A percentile compares a stretch with the other conserved stretches of the same genome.
Conservation (phyloP, 129 eudicot species). For the Centaurea solstitialis region DNA sequence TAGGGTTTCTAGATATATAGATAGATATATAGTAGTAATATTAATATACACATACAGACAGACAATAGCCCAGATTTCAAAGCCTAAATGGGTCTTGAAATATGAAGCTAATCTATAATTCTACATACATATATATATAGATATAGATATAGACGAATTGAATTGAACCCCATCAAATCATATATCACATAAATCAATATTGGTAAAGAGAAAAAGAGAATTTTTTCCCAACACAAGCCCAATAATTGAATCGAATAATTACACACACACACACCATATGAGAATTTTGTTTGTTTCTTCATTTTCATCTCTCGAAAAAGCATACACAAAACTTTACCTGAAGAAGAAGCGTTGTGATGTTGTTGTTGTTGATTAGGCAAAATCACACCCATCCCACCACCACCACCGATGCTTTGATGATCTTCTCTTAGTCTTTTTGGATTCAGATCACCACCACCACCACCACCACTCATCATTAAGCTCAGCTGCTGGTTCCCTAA, state of each 20-base stretch:
- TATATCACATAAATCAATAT: slow-evolving; percentile 15
- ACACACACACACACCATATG: not conserved
- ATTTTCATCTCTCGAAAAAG: not conserved
- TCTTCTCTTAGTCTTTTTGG: slow-evolving; percentile 52
- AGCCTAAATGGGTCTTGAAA: slow-evolving; percentile 24
- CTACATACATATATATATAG: not conserved
- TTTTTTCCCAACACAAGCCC: slow-evolving; percentile 1
- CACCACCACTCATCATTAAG: slow-evolving; percentile 35
- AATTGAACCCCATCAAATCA: slow-evolving; percentile 18
- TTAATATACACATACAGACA: slow-evolving; percentile 3
- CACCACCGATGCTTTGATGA: slow-evolving; percentile 18
- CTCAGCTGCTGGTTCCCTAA: slow-evolving; percentile 34
- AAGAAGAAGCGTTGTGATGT: slow-evolving; percentile 34
- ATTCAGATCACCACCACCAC: slow-evolving; percentile 7
- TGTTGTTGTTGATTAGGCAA: slow-evolving; percentile 26
- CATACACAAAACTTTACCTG: slow-evolving; percentile 31
- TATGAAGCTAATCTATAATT: slow-evolving; percentile 31
- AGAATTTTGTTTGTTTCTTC: slow-evolving; percentile 8
- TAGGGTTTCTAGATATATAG: slow-evolving; percentile 24
- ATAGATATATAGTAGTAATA: not conserved
- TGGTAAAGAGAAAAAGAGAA: slow-evolving; percentile 19
- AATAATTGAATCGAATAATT: slow-evolving; percentile 32
- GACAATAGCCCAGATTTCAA: slow-evolving; percentile 35
- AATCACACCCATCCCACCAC: slow-evolving; percentile 30
- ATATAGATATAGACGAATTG: not conserved